Base-by-base conservation (phyloP, 176 grass and related monocot species). In the Coix lacrymajobi region DNA sequence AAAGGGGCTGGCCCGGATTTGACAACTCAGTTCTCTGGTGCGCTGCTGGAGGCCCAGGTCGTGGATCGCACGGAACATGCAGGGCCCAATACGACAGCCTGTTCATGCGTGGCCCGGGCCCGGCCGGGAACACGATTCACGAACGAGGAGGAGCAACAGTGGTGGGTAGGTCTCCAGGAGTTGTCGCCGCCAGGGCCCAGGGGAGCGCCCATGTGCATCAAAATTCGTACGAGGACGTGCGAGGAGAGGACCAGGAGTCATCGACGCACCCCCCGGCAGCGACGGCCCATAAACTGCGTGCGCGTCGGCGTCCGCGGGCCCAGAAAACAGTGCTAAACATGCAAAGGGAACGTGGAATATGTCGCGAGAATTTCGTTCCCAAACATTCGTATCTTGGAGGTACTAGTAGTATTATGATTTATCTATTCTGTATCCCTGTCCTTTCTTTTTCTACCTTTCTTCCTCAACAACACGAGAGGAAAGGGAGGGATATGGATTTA, bases 1-100 rank as follows among this genome's bases (percentile, higher is more conserved):
- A 52, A 51, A 32, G 4, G 72, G 52, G 79, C 49, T 70, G 45
- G 85, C 57, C 44, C 31, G 81, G 69, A 83, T 83, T 25, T 32
- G 31, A 33, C 62, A 60, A 26, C 30, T 69, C 62, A 4, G 68
- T 58, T 49, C 43, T 49, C 13, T 25, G 85, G 72, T 77, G 60
- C 79, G 10, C 36, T n/a, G 78, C 20, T 24, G 14, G 7, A 72
- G 87, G 87, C 77, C 78, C 71, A 85, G 19, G 29, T 11, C 14
- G 63, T 80, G n/a, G 7, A 46, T 4, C 6, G 40, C 75, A 6
- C 30, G 14, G 28, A 60, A 43, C 77, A 45, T 43, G 34, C 20
- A 77, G 82, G 77, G 51, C 62, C 82, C 87, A 75, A 76, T 8
- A 39, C n/a, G 16, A 51, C 76, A 75, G 64, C 60, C 81, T 79